These are phyloP conservation scores for Aspergillus campestris DNA, from an alignment of 495 filamentous ascomycete genomes.

Conservation along the genomic window DNA sequence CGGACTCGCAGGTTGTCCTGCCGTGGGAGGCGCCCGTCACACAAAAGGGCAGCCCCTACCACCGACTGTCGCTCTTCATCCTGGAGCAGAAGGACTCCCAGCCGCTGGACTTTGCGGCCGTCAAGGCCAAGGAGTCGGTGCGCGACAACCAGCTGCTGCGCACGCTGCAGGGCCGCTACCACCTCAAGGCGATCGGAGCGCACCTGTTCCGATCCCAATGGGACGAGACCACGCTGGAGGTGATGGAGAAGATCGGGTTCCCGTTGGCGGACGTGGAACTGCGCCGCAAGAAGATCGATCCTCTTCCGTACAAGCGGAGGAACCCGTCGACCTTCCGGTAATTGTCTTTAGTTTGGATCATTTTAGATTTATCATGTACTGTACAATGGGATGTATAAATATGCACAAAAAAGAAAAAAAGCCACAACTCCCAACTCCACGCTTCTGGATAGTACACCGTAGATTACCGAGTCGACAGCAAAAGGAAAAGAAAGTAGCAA, in stretches of 20 bases:
- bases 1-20: conserved; percentile 56
- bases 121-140: conserved; percentile 44
- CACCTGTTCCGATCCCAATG: conserved; percentile 81
- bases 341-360: conserved; percentile 6
- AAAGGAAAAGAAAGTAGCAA: not conserved
- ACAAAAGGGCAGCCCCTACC: conserved; percentile 86
- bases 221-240: conserved; percentile 75
- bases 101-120: conserved; percentile 48
- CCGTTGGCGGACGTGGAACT: conserved; percentile 76
- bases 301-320: conserved; percentile 47
- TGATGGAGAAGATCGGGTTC: conserved; percentile 75
- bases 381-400: conserved; percentile 45
- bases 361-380: conserved; percentile 26
- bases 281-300: conserved; percentile 59
- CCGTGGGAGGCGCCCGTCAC: conserved; percentile 80
- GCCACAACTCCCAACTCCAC: conserved; percentile 24
- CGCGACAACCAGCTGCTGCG: conserved; percentile 65
- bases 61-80: conserved; percentile 75
- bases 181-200: conserved; percentile 66
- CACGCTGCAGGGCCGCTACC: conserved; percentile 58
- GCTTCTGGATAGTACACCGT: conserved; percentile 9
- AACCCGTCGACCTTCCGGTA: conserved; percentile 39
- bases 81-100: conserved; percentile 63
- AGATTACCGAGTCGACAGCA: conserved; percentile 4
- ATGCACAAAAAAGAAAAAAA: conserved; percentile 24